These are phyloP conservation scores for Pichia nanzhaoensis DNA, from an alignment of 805 yeast genomes.

Conservation along the genomic window DNA sequence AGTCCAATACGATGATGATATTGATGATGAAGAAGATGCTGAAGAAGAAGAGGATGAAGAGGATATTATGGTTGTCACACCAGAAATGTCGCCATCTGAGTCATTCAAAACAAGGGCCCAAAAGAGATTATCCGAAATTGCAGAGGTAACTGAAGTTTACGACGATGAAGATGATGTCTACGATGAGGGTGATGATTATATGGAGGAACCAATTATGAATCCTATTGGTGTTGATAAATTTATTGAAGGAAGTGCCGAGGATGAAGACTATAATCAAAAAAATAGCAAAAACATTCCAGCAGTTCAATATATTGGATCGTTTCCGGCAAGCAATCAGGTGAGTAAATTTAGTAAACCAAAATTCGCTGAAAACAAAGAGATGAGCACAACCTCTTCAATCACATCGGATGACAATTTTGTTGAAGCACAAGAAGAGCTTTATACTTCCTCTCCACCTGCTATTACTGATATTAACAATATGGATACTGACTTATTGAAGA, in stretches of 20 bases:
- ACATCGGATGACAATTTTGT: conserved; percentile 8
- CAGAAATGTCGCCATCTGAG: conserved; percentile 2
- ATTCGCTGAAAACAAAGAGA: background rate
- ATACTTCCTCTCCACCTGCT: background rate
- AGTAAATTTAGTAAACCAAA: background rate
- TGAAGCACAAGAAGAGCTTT: conserved; percentile 7
- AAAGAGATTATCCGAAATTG: conserved; percentile 14
- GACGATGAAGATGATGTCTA: conserved; percentile 12
- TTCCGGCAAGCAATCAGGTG: background rate
- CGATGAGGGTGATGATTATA: conserved; percentile 10
- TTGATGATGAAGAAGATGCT: conserved; percentile 6
- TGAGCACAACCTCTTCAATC: background rate
- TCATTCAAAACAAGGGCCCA: conserved; percentile 3
- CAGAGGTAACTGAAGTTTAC: conserved; percentile 14
- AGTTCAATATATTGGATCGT: background rate
- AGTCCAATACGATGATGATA: background rate
- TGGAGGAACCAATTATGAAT: conserved; percentile 10
- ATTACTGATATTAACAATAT: background rate
- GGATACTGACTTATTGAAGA: background rate
- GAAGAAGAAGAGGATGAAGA: conserved; percentile 1
- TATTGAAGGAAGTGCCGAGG: background rate
- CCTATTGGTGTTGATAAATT: background rate
- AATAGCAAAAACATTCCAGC: background rate
- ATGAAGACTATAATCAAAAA: background rate
- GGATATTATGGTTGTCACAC: conserved; percentile 3